A percentile compares a stretch with the other conserved stretches of the same genome.
phyloP scores from a whole-genome alignment of 805 yeast species.

The Spathaspora girioi region DNA sequence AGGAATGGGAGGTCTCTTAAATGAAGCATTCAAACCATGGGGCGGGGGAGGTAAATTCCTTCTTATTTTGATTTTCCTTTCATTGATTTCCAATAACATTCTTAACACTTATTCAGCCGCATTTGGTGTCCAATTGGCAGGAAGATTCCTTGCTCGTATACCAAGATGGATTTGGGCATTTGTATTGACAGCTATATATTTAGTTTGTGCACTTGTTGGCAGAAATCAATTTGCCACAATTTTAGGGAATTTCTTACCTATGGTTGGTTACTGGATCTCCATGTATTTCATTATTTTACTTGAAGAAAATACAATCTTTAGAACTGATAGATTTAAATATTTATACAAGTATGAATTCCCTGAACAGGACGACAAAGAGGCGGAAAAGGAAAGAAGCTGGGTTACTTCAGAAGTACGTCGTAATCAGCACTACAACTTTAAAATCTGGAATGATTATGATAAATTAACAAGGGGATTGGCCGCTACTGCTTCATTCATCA shows the following conservation, averaged over 20 bases:
- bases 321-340: constrained; percentile 42
- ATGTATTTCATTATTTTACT: constrained; percentile 69
- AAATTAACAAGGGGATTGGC: constrained; percentile 70
- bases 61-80: constrained; percentile 63
- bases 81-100: constrained; percentile 78
- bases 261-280: constrained; percentile 90
- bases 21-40: constrained; percentile 67
- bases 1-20: constrained; percentile 77
- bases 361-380: background rate
- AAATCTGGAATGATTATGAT: constrained; percentile 62
- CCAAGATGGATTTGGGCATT: constrained; percentile 81
- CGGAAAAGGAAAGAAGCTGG: constrained; percentile 5
- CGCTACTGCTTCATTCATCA: constrained; percentile 57
- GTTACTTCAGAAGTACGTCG: constrained; percentile 40
- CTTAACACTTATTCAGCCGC: constrained; percentile 81
- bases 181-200: constrained; percentile 56
- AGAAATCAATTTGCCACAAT: constrained; percentile 68
- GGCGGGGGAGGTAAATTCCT: constrained; percentile 76
- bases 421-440: constrained; percentile 60
- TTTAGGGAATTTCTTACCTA: constrained; percentile 78
- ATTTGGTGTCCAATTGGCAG: constrained; percentile 67
- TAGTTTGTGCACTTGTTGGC: constrained; percentile 74
- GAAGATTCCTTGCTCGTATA: constrained; percentile 47
- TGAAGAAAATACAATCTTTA: constrained; percentile 71
- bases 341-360: constrained; percentile 30